phyloP scores from a whole-genome alignment of 176 grass and related monocot species.

The Oryza meridionalis region DNA sequence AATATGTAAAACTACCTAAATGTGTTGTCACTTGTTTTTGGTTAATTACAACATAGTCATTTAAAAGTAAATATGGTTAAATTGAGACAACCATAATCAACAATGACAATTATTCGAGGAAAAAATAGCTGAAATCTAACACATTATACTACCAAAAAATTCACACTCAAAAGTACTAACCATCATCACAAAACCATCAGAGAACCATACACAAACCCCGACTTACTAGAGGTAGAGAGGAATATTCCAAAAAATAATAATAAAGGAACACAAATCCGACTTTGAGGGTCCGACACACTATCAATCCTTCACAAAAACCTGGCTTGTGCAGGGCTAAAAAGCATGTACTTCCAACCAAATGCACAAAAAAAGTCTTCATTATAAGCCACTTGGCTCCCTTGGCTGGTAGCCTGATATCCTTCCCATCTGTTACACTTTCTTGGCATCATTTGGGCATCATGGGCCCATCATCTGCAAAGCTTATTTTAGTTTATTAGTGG shows the following conservation, averaged over 20 bases:
- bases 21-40: too few relatives aligned
- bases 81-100: too few relatives aligned
- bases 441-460: constrained; percentile 48
- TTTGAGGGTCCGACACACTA: constrained; percentile 11
- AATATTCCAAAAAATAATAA: constrained; percentile 17
- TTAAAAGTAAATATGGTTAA: too few relatives aligned
- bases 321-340: constrained; percentile 35
- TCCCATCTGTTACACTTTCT: constrained; percentile 22
- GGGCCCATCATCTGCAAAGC: constrained; percentile 8
- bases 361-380: constrained; percentile 31
- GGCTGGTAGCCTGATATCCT: constrained; percentile 38
- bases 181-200: constrained; percentile 13
- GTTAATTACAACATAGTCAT: too few relatives aligned
- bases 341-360: constrained; percentile 36
- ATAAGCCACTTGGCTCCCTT: constrained; percentile 21
- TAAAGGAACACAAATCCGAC: neutral
- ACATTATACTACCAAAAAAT: constrained; percentile 4
- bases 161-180: neutral
- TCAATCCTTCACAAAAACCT: constrained; percentile 22
- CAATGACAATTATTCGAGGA: too few relatives aligned
- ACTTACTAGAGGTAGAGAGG: neutral
- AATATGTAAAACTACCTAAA: too few relatives aligned
- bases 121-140: neutral
- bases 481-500: constrained; percentile 30
- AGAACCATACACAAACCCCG: neutral